Evolutionary conservation across 2,329 filamentous ascomycete genomes (phyloP).

Genomic region (Amesomyces nigricolor): DNA sequence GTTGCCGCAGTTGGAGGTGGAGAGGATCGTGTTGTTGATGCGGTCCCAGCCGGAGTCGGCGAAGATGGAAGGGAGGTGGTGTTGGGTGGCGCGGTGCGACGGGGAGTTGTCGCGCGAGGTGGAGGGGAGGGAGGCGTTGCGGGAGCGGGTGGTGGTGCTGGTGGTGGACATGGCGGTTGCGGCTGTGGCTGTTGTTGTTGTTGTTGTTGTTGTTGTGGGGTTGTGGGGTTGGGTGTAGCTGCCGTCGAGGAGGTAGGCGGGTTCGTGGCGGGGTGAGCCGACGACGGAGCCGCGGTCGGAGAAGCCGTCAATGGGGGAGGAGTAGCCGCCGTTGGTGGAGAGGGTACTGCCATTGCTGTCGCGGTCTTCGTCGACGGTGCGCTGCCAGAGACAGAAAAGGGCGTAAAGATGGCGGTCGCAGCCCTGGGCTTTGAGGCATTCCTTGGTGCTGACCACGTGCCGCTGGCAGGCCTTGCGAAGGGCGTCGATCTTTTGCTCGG

Average conservation of each 20-base stretch:
- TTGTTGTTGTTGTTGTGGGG: constrained; percentile 25
- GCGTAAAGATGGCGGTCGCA: constrained; percentile 93
- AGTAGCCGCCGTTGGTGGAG: constrained; percentile 54
- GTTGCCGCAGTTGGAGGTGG: constrained; percentile 98
- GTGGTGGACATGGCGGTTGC: constrained; percentile 20
- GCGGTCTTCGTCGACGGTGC: constrained; percentile 68
- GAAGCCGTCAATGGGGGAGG: constrained; percentile 51
- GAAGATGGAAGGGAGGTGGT: constrained; percentile 71
- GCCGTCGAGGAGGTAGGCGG: constrained; percentile 31
- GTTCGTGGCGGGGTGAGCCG: constrained; percentile 50
- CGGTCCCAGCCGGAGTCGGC: constrained; percentile 89
- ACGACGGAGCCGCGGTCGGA: constrained; percentile 43
- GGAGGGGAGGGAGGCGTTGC: constrained; percentile 44
- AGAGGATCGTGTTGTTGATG: constrained; percentile 88
- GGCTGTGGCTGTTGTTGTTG: constrained; percentile 25
- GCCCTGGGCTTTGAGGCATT: constrained; percentile 84
- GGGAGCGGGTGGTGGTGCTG: constrained; percentile 29
- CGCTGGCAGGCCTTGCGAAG: constrained; percentile 77
- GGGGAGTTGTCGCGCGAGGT: constrained; percentile 31
- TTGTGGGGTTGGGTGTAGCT: constrained; percentile 24
- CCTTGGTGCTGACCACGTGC: constrained; percentile 72
- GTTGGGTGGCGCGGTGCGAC: constrained; percentile 10
- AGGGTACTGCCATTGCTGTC: constrained; percentile 38
- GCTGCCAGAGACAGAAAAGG: constrained; percentile 91
- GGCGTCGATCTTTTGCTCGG: constrained; percentile 77